A percentile compares a stretch with the other conserved stretches of the same genome.
Evolutionary conservation across 2,329 filamentous ascomycete genomes (phyloP).

Genomic region (Ophiostoma quercus): DNA sequence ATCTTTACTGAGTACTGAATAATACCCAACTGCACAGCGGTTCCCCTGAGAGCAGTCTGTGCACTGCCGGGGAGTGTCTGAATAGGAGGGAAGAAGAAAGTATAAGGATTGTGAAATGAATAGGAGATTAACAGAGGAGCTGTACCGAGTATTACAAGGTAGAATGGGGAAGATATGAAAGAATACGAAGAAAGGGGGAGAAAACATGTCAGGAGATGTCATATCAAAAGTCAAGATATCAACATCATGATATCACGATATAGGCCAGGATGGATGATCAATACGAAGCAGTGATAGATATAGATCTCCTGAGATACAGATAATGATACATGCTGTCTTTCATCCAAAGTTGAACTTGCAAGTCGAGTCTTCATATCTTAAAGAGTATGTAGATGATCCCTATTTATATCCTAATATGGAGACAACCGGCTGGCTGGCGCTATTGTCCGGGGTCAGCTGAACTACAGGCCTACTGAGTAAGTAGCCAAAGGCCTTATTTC

Average conservation of each 20-base stretch:
- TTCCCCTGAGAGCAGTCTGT: neutral
- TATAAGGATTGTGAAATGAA: neutral
- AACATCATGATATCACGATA: too few species aligned
- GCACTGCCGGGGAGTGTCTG: neutral
- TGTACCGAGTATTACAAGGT: too few species aligned
- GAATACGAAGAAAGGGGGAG: neutral
- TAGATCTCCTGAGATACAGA: too few species aligned
- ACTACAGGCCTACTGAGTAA: too few species aligned
- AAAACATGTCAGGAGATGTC: neutral
- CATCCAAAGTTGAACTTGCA: too few species aligned
- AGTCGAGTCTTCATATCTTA: too few species aligned
- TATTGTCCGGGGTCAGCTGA: conserved; percentile 5
- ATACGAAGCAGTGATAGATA: too few species aligned
- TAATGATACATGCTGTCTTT: too few species aligned
- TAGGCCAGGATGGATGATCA: too few species aligned
- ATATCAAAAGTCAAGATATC: too few species aligned
- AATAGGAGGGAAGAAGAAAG: neutral
- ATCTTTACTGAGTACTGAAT: neutral
- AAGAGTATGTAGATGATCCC: neutral
- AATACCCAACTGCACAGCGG: neutral
- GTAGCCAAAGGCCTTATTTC: neutral
- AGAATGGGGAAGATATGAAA: neutral
- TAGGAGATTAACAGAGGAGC: neutral
- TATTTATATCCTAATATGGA: neutral
- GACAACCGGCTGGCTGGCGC: neutral